Evolutionary conservation across 1,284 basidiomycete genomes (phyloP).

Genomic region (Heterobasidion occidentale): DNA sequence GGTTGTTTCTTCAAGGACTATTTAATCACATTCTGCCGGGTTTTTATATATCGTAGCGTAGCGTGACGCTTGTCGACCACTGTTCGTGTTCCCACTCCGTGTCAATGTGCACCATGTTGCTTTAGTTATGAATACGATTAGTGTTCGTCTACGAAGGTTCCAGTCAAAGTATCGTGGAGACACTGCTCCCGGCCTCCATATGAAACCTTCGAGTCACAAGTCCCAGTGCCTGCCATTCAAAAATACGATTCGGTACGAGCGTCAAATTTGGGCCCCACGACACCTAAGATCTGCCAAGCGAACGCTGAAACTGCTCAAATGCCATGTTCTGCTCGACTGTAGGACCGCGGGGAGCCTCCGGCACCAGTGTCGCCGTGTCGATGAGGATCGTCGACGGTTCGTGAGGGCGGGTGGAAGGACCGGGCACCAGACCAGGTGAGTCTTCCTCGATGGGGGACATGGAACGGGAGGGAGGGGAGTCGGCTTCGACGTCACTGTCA

Average conservation of each 20-base stretch:
- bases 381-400: constrained; percentile 14
- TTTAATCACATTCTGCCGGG: constrained; percentile 4
- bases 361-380: constrained; percentile 40
- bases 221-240: neutral
- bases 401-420: constrained; percentile 4
- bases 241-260: no score
- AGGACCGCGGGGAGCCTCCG: constrained; percentile 42
- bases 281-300: constrained; percentile 16
- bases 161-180: neutral
- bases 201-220: no score
- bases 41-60: constrained; percentile 1
- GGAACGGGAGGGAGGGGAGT: constrained; percentile 40
- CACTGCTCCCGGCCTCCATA: neutral
- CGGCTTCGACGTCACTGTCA: constrained; percentile 56
- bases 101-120: constrained; percentile 7
- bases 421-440: neutral
- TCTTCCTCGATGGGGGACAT: constrained; percentile 31
- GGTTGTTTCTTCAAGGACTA: constrained; percentile 6
- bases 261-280: no score
- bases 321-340: constrained; percentile 79
- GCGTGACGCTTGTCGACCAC: constrained; percentile 3
- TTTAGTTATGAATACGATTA: constrained; percentile 10
- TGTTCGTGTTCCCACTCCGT: constrained; percentile 1
- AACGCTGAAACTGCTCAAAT: constrained; percentile 57
- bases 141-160: neutral